A percentile compares a stretch with the other conserved stretches of the same genome.
Conservation (phyloP, 495 filamentous ascomycete genomes). For the Tuber melanosporum region DNA sequence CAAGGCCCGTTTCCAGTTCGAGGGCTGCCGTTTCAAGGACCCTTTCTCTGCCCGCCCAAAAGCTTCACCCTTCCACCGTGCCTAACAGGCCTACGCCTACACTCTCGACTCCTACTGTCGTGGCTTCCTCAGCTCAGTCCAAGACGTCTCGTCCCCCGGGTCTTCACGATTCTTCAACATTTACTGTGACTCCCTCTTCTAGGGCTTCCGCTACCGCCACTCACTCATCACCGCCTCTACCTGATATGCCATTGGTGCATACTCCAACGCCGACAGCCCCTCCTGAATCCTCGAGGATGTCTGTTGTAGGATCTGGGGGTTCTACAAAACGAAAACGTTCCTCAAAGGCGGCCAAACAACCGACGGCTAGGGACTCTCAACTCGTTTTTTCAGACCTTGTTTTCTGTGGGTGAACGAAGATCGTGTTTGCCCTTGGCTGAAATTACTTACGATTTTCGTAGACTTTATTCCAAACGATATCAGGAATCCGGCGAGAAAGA, state of each 20-base stretch:
- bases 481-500: slow-evolving; percentile 55
- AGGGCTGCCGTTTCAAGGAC: slow-evolving; percentile 10
- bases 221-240: not conserved
- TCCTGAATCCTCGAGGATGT: slow-evolving; percentile 28
- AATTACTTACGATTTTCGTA: slow-evolving; percentile 28
- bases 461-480: slow-evolving; percentile 79
- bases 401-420: slow-evolving; percentile 20
- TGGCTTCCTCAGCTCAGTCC: not conserved
- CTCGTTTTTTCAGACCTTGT: slow-evolving; percentile 25
- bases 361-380: not conserved
- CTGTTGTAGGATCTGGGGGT: not conserved
- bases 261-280: slow-evolving; percentile 7
- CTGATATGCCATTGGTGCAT: not conserved
- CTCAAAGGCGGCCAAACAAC: slow-evolving; percentile 1
- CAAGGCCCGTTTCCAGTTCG: not conserved
- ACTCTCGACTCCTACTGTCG: not conserved
- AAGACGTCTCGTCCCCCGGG: not conserved
- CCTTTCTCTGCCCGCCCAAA: not conserved
- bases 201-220: not conserved
- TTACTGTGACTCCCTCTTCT: not conserved
- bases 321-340: slow-evolving; percentile 20
- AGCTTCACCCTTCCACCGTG: slow-evolving; percentile 8
- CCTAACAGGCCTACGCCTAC: not conserved
- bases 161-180: not conserved
- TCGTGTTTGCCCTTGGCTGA: not conserved